phyloP scores from a whole-genome alignment of 176 grass and related monocot genomes.

The Rhynchospora tenuis region DNA sequence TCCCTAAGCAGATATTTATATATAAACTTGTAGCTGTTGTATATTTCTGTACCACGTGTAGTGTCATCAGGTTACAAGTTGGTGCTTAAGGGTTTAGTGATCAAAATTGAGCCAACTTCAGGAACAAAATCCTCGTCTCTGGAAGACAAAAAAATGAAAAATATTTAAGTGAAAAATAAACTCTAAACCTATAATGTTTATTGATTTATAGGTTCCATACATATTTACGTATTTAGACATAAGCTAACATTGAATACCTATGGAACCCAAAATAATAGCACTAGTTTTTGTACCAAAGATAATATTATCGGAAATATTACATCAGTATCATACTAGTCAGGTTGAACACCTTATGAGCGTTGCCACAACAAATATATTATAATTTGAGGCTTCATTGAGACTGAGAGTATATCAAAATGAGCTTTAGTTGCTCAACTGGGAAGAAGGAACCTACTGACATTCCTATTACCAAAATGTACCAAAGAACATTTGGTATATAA shows the following conservation, averaged over 20 bases:
- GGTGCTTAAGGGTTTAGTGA: background rate
- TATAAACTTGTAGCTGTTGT: background rate
- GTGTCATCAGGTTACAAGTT: background rate
- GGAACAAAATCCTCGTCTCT: constrained; percentile 63
- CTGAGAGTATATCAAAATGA: background rate
- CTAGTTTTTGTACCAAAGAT: background rate
- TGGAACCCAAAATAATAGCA: background rate
- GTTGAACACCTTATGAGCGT: background rate
- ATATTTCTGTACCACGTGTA: constrained; percentile 15
- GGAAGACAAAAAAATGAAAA: constrained; percentile 9
- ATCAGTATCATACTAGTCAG: background rate
- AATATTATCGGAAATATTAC: background rate
- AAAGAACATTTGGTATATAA: background rate
- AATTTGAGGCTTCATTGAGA: background rate
- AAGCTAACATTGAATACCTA: background rate
- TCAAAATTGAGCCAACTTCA: constrained; percentile 19
- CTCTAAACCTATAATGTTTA: background rate
- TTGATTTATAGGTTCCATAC: background rate
- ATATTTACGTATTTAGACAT: background rate
- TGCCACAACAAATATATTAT: background rate
- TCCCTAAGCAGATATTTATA: background rate
- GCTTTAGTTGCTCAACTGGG: background rate
- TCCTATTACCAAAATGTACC: background rate
- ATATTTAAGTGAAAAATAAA: background rate
- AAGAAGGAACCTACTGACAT: background rate